These are phyloP conservation scores for Crithidia acanthocephali DNA, from an alignment of 208 protist genomes.

Conservation along the genomic window DNA sequence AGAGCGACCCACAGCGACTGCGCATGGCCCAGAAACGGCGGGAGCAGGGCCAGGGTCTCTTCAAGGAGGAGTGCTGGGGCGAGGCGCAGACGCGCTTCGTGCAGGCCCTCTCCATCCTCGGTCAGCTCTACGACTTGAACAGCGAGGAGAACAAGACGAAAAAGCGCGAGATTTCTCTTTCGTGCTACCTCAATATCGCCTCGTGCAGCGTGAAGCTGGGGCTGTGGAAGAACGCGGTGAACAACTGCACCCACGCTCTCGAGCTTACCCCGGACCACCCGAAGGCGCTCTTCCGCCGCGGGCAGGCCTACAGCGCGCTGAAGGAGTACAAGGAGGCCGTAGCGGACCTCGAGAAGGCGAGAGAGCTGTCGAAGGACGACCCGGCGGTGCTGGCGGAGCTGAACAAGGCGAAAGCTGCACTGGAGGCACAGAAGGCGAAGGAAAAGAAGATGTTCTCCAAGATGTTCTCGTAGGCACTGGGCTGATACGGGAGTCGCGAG, in stretches of 20 bases:
- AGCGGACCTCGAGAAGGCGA: slow-evolving; percentile 52
- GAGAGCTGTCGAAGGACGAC: slow-evolving; percentile 44
- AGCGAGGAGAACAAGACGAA: slow-evolving; percentile 56
- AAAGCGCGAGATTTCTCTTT: slow-evolving; percentile 65
- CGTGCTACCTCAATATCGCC: slow-evolving; percentile 85
- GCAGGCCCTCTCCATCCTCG: slow-evolving; percentile 65
- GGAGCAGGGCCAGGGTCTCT: slow-evolving; percentile 73
- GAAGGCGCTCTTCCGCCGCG: slow-evolving; percentile 77
- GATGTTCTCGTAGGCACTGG: slow-evolving; percentile 51
- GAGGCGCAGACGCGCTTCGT: slow-evolving; percentile 80
- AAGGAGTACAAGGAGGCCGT: slow-evolving; percentile 64
- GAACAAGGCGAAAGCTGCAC: slow-evolving; percentile 26
- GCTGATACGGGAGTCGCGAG: not conserved
- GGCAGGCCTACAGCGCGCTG: slow-evolving; percentile 53
- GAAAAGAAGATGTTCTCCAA: slow-evolving; percentile 77
- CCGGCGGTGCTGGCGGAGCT: slow-evolving; percentile 58
- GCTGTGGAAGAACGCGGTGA: slow-evolving; percentile 64
- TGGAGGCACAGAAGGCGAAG: slow-evolving; percentile 49
- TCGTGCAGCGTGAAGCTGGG: slow-evolving; percentile 72
- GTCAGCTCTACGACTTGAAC: slow-evolving; percentile 68
- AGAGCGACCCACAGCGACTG: slow-evolving; percentile 82
- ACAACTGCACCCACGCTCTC: slow-evolving; percentile 70
- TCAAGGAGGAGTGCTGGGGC: slow-evolving; percentile 71
- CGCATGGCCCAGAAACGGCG: slow-evolving; percentile 66
- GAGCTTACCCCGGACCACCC: slow-evolving; percentile 53